Percentiles rank a stretch among this genome's conserved stretches.
Conservation (phyloP, 2,329 filamentous ascomycete genomes). For the Pseudophaeomoniella oleicola region DNA sequence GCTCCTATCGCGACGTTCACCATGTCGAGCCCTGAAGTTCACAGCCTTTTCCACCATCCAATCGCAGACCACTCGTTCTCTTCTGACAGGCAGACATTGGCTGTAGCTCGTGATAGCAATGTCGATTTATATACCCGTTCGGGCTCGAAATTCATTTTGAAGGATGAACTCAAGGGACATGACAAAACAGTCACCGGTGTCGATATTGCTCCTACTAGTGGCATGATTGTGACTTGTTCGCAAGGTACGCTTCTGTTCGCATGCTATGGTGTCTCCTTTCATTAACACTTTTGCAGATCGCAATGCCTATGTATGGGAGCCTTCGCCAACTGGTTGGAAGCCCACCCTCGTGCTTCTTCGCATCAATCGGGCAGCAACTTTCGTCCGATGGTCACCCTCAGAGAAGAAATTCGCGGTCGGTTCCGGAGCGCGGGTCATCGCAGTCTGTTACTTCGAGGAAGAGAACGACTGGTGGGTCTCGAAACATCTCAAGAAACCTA, state of each 20-base stretch:
- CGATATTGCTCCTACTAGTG: constrained; percentile 80
- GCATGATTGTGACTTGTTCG: constrained; percentile 93
- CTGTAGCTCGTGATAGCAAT: constrained; percentile 77
- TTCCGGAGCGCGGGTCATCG: constrained; percentile 87
- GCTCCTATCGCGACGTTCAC: constrained; percentile 58
- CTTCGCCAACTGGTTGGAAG: constrained; percentile 83
- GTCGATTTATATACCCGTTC: constrained; percentile 74
- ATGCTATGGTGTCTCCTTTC: constrained; percentile 3
- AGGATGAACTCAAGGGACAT: constrained; percentile 88
- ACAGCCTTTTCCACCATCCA: constrained; percentile 91
- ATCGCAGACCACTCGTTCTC: constrained; percentile 99
- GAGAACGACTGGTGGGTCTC: constrained; percentile 99
- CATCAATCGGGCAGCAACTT: constrained; percentile 92
- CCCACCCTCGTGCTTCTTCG: constrained; percentile 91
- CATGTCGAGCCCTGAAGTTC: constrained; percentile 80
- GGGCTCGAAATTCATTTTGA: constrained; percentile 63
- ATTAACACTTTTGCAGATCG: constrained; percentile 46
- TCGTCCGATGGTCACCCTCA: constrained; percentile 91
- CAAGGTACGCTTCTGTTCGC: constrained; percentile 73
- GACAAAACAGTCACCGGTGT: constrained; percentile 95
- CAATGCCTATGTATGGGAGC: constrained; percentile 97
- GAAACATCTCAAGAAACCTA: constrained; percentile 98
- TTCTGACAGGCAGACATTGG: constrained; percentile 72
- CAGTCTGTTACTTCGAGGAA: constrained; percentile 96
- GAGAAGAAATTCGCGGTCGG: constrained; percentile 97